Evolutionary conservation across 2,329 filamentous ascomycete species (phyloP).

Genomic region (Cladophialophora carrionii): DNA sequence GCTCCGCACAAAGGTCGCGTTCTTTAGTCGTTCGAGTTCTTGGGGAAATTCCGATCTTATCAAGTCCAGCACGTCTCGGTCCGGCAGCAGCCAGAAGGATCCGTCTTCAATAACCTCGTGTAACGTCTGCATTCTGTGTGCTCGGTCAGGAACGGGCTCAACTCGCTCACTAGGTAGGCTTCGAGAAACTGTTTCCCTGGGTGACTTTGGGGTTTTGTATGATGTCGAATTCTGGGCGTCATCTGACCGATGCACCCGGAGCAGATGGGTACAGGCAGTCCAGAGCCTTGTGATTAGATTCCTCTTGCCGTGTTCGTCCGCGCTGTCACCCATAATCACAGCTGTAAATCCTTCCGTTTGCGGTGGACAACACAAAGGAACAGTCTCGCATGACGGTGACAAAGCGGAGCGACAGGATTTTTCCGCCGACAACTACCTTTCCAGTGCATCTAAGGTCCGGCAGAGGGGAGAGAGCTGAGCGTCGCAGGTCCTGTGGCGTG

Average conservation of each 20-base stretch:
- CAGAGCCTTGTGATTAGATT: constrained; percentile 8
- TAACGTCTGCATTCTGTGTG: constrained; percentile 15
- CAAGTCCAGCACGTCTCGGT: constrained; percentile 37
- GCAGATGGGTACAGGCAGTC: constrained; percentile 4
- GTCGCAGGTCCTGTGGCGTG: not conserved
- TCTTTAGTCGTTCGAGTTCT: constrained; percentile 41
- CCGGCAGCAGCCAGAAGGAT: constrained; percentile 30
- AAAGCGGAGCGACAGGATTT: not conserved
- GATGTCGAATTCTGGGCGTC: not conserved
- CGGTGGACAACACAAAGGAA: constrained; percentile 4
- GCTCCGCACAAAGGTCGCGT: constrained; percentile 36
- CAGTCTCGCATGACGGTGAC: constrained; percentile 3
- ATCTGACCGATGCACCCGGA: not conserved
- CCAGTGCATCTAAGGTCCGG: not conserved
- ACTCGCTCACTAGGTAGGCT: not conserved
- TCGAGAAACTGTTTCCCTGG: not conserved
- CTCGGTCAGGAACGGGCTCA: too few species aligned
- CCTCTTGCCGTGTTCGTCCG: not conserved
- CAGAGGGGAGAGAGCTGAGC: not conserved
- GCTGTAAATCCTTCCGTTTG: constrained; percentile 2
- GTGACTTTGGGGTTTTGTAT: not conserved
- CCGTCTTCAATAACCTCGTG: constrained; percentile 21
- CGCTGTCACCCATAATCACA: constrained; percentile 22
- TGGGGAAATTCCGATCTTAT: constrained; percentile 38
- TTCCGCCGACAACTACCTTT: not conserved